phyloP scores from a whole-genome alignment of 768 basidiomycete genomes.

The Amanita thiersii region DNA sequence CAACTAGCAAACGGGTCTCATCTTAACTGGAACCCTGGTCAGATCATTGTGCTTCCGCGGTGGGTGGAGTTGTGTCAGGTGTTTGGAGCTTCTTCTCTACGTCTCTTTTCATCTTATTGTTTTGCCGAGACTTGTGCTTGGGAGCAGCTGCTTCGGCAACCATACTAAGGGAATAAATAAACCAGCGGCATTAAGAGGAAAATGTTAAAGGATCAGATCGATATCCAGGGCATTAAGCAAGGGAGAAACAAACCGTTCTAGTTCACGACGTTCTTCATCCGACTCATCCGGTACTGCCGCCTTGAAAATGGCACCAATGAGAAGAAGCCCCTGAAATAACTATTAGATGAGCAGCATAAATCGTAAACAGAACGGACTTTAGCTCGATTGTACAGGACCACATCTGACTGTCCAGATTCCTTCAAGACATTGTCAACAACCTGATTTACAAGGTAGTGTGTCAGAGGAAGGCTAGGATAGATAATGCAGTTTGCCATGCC shows the following conservation, averaged over 20 bases:
- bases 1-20: no score
- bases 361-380: conserved; percentile 42
- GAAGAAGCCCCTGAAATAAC: conserved; percentile 61
- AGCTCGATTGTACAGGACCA: conserved; percentile 70
- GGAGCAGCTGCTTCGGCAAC: conserved; percentile 80
- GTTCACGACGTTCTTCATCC: conserved; percentile 88
- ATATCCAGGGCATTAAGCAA: neutral
- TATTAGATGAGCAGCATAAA: neutral
- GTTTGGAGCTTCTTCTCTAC: conserved; percentile 20
- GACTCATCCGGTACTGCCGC: conserved; percentile 77
- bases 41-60: no score
- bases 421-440: conserved; percentile 83
- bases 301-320: conserved; percentile 89
- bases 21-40: no score
- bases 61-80: neutral
- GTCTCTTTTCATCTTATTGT: conserved; percentile 50
- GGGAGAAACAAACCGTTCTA: conserved; percentile 65
- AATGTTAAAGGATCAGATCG: conserved; percentile 5
- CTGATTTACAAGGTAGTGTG: conserved; percentile 25
- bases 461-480: conserved; percentile 6
- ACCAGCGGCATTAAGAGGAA: neutral
- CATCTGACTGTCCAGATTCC: conserved; percentile 66
- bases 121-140: conserved; percentile 57
- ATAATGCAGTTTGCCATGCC: conserved; percentile 16
- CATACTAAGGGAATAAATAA: conserved; percentile 41